Percentiles rank a stretch among this genome's conserved stretches.
phyloP scores from a whole-genome alignment of 2,329 filamentous ascomycete species.

The Hymenoscyphus infarciens region DNA sequence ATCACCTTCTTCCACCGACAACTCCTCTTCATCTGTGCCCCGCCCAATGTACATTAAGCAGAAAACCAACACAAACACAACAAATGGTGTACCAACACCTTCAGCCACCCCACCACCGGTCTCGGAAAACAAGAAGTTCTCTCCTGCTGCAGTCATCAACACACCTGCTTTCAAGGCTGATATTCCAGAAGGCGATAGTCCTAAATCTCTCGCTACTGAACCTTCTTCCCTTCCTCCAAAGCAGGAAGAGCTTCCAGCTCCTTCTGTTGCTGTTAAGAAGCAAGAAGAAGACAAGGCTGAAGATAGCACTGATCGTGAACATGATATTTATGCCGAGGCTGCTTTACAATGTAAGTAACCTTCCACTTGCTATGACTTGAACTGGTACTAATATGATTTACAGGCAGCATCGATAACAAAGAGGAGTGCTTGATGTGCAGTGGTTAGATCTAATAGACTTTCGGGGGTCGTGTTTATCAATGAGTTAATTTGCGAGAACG shows the following conservation, averaged over 20 bases:
- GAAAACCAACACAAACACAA: slow-evolving; percentile 38
- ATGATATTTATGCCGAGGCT: slow-evolving; percentile 93
- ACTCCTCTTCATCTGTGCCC: slow-evolving; percentile 57
- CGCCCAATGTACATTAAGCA: slow-evolving; percentile 64
- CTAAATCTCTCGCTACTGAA: slow-evolving; percentile 72
- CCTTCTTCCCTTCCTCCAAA: slow-evolving; percentile 56
- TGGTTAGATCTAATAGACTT: slow-evolving; percentile 52
- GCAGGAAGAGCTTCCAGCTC: slow-evolving; percentile 61
- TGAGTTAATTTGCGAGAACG: background rate
- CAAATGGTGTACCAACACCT: slow-evolving; percentile 66
- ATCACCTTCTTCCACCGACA: slow-evolving; percentile 44
- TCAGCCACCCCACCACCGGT: slow-evolving; percentile 61
- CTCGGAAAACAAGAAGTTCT: slow-evolving; percentile 38
- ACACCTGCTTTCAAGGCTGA: slow-evolving; percentile 73
- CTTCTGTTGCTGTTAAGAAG: slow-evolving; percentile 49
- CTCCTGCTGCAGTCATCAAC: slow-evolving; percentile 53
- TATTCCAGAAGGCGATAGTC: slow-evolving; percentile 71
- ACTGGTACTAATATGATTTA: slow-evolving; percentile 33
- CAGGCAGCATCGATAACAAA: slow-evolving; percentile 92
- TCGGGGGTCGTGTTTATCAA: background rate
- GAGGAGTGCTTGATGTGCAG: slow-evolving; percentile 97
- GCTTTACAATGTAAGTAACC: slow-evolving; percentile 73
- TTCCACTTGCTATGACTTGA: slow-evolving; percentile 10
- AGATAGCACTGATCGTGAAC: slow-evolving; percentile 69
- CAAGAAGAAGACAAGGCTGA: slow-evolving; percentile 73